Evolutionary conservation across 306 rosid species (phyloP).

Genomic region (Rosa chinensis): DNA sequence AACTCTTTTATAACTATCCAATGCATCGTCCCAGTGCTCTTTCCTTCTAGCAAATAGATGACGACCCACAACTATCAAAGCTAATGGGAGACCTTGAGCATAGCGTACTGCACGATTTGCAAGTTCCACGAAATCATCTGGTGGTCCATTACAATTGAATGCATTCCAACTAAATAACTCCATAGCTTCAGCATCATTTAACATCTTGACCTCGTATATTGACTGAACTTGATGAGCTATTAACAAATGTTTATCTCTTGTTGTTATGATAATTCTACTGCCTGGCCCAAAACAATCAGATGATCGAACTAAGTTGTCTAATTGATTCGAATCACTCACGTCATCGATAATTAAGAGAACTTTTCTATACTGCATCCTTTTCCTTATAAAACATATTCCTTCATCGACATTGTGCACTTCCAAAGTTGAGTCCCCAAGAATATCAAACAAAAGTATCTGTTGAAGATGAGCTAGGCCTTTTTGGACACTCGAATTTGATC

Average conservation of each 20-base stretch:
- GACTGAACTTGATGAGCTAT: neutral
- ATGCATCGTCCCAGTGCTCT: constrained; percentile 31
- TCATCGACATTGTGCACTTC: neutral
- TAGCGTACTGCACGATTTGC: too few relatives aligned
- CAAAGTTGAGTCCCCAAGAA: neutral
- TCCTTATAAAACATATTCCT: neutral
- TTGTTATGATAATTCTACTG: too few relatives aligned
- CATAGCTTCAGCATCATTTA: neutral
- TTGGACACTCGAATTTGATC: neutral
- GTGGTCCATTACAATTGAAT: too few relatives aligned
- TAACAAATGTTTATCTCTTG: neutral
- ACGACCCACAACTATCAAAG: constrained; percentile 37
- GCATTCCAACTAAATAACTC: too few relatives aligned
- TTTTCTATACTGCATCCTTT: neutral
- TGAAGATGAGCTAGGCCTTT: neutral
- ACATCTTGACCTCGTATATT: neutral
- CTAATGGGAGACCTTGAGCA: constrained; percentile 26
- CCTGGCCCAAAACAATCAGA: too few relatives aligned
- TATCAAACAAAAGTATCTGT: neutral
- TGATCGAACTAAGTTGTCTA: too few relatives aligned
- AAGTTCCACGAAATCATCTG: too few relatives aligned
- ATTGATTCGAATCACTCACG: too few relatives aligned
- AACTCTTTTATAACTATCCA: constrained; percentile 29
- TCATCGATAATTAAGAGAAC: neutral
- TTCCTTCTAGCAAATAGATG: constrained; percentile 20